Evolutionary conservation across 768 basidiomycete species (phyloP).

Genomic region (Phylloporus scabripes): DNA sequence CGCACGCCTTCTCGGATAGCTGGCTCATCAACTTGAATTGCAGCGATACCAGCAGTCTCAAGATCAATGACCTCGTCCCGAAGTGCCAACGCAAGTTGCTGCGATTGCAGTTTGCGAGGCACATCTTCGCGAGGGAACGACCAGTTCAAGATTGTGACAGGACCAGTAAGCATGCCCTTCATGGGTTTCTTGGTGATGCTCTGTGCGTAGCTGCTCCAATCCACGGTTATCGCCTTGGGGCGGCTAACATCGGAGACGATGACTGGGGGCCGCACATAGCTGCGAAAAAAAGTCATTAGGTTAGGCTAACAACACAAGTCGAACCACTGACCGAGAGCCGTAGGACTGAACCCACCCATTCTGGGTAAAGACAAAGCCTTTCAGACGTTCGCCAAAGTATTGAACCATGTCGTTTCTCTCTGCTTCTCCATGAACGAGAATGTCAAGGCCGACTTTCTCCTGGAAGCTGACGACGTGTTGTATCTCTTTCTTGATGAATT

Average conservation of each 20-base stretch:
- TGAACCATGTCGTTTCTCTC: constrained; percentile 99
- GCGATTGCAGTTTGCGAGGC: constrained; percentile 92
- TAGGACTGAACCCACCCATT: constrained; percentile 99
- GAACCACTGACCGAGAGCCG: constrained; percentile 76
- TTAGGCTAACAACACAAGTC: constrained; percentile 4
- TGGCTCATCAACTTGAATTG: constrained; percentile 99
- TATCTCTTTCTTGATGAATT: constrained; percentile 98
- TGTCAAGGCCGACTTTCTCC: constrained; percentile 92
- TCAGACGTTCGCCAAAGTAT: constrained; percentile 96
- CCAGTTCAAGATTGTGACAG: constrained; percentile 99
- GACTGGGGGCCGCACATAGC: constrained; percentile 97
- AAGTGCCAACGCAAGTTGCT: constrained; percentile 95
- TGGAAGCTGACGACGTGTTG: constrained; percentile 93
- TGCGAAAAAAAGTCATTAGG: constrained; percentile 23
- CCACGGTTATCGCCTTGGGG: constrained; percentile 87
- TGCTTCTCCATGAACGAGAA: constrained; percentile 97
- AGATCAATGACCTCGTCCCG: constrained; percentile 98
- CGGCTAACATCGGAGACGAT: constrained; percentile 98
- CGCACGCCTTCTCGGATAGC: constrained; percentile 97
- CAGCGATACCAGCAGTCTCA: constrained; percentile 92
- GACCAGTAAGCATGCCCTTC: constrained; percentile 99
- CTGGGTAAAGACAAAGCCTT: constrained; percentile 97
- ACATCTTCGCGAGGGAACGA: constrained; percentile 99
- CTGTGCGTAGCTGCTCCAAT: constrained; percentile 96
- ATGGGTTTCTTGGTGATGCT: constrained; percentile 88